Base-by-base conservation (phyloP, 106 monocot genomes). In the Dendrobium officinale region DNA sequence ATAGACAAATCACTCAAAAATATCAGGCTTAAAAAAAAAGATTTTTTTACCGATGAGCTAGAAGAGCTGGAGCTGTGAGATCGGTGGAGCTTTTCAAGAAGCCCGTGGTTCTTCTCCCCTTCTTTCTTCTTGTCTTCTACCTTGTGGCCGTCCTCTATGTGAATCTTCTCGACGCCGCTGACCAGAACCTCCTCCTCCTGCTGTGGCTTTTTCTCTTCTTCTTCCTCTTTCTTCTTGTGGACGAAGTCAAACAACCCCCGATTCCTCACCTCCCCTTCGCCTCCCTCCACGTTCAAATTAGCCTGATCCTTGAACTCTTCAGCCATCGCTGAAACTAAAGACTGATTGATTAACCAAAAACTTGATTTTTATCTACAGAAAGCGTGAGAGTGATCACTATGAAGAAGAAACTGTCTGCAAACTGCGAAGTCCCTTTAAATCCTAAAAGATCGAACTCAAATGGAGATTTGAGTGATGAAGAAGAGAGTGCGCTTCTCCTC, bases 1-100 rank as follows among this genome's bases (percentile, higher is more conserved):
- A 37, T 37, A 37, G 37, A 37, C 37, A 37, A 1, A 37, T 37
- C 2, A 37, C 37, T 37, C 37, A 37, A 37, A 37, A 37, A 37
- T 15, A 20, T 64, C 64, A 64, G 2, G 6, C 20, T 24, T 4
- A 26, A 33, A 33, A 11, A 33, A 70, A 37, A 37, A 27, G 2
- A 76, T 11, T 26, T 6, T 44, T 20, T 47, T 84, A 72, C 51
- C 48, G 82, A 42, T 19, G 74, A 85, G 70, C 73, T 81, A 27
- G 78, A 78, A 19, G 73, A 73, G 84, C 48, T 64, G 78, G 81
- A 73, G 78, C 73, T 81, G 48, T 77, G 66, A 40, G 77, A 77
- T 1, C 82, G 82, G 43, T 77, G 77, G 44, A 77, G 82, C 54
- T 77, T 82, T 6, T 82, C 78, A 24, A 82, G 31, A 17, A 78